phyloP scores from a whole-genome alignment of 1,284 basidiomycete genomes.

The Ustilago crameri region DNA sequence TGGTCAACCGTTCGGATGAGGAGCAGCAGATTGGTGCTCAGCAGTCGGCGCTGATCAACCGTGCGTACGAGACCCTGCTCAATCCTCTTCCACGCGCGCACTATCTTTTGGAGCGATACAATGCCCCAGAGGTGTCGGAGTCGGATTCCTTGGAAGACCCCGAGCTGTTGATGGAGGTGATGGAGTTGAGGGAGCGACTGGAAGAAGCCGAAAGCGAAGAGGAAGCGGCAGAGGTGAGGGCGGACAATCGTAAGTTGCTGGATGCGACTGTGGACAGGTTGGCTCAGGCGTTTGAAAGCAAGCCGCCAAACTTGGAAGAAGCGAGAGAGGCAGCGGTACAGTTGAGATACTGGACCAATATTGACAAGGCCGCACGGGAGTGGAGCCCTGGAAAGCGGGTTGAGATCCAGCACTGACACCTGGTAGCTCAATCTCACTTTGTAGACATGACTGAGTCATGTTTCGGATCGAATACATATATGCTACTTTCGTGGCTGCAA shows the following conservation, averaged over 20 bases:
- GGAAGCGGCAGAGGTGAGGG: conserved; percentile 53
- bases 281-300: conserved; percentile 44
- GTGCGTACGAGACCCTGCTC: conserved; percentile 64
- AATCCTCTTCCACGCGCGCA: conserved; percentile 58
- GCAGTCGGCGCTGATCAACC: conserved; percentile 64
- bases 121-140: conserved; percentile 41
- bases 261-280: conserved; percentile 38
- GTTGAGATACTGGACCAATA: conserved; percentile 66
- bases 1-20: conserved; percentile 52
- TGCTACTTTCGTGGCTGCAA: too few relatives aligned
- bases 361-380: conserved; percentile 63
- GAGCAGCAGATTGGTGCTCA: conserved; percentile 62
- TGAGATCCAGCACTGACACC: conserved; percentile 54
- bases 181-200: conserved; percentile 62
- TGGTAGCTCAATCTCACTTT: not conserved
- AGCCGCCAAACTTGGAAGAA: conserved; percentile 43
- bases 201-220: conserved; percentile 55
- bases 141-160: conserved; percentile 60
- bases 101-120: conserved; percentile 54
- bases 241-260: conserved; percentile 44
- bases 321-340: conserved; percentile 52
- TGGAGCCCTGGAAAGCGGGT: conserved; percentile 62
- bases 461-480: too few relatives aligned
- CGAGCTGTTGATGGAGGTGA: conserved; percentile 64
- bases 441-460: too few relatives aligned